Conservation (phyloP, 495 filamentous ascomycete species). For the Lasiosphaeriaceae sp. region DNA sequence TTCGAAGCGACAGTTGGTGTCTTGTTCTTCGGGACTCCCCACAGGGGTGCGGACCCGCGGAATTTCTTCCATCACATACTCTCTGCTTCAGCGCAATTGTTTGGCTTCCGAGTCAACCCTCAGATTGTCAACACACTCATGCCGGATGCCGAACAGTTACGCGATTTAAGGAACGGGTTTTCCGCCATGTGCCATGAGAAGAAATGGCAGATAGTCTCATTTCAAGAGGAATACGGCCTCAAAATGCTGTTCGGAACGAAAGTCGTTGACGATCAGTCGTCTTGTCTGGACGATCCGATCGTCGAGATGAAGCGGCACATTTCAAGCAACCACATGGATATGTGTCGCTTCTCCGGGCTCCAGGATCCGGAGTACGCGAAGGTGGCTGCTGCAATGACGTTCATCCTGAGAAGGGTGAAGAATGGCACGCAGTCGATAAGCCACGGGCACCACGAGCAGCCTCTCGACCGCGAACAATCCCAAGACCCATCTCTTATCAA, state of each 20-base stretch:
- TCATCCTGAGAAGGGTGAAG: too few species aligned
- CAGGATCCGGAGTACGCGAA: constrained; percentile 13
- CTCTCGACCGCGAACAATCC: too few species aligned
- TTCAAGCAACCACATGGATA: constrained; percentile 17
- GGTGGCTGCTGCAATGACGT: constrained; percentile 10
- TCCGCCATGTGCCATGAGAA: too few species aligned
- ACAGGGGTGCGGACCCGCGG: constrained; percentile 22
- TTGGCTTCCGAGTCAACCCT: too few species aligned
- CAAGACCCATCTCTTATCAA: too few species aligned
- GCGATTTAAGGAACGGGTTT: too few species aligned
- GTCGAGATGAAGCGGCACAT: constrained; percentile 14
- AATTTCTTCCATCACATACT: constrained; percentile 8
- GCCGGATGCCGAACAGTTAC: too few species aligned
- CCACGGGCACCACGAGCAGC: too few species aligned
- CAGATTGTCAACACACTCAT: too few species aligned
- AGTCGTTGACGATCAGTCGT: constrained; percentile 13
- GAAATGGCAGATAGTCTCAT: too few species aligned
- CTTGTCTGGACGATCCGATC: constrained; percentile 8
- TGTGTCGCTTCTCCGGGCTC: constrained; percentile 13
- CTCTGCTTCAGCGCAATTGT: neutral
- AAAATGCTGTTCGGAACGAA: constrained; percentile 3
- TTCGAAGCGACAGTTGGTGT: constrained; percentile 14
- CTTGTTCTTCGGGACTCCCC: constrained; percentile 34
- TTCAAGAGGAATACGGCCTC: too few species aligned
- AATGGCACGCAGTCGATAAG: too few species aligned